phyloP scores from a whole-genome alignment of 1,284 basidiomycete genomes.

The Phylloboletellus chloephorus region DNA sequence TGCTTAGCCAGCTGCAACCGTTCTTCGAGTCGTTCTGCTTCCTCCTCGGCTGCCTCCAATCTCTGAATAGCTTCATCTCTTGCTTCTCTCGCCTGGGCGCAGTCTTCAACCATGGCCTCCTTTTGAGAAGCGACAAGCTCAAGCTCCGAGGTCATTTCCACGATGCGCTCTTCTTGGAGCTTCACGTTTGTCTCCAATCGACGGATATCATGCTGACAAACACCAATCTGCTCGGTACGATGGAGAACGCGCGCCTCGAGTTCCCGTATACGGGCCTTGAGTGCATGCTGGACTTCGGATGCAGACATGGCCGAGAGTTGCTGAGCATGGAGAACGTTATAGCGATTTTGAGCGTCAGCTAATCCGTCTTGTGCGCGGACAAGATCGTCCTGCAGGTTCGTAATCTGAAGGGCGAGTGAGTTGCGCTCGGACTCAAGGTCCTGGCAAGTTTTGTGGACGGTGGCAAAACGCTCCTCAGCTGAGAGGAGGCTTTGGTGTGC shows the following conservation, averaged over 20 bases:
- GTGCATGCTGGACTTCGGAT: conserved; percentile 46
- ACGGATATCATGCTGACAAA: conserved; percentile 69
- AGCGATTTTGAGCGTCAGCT: conserved; percentile 49
- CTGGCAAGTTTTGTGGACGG: conserved; percentile 41
- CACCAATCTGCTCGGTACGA: conserved; percentile 62
- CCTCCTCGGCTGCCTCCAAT: conserved; percentile 41
- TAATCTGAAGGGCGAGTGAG: conserved; percentile 54
- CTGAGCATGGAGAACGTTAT: conserved; percentile 54
- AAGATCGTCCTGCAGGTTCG: conserved; percentile 57
- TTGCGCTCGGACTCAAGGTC: conserved; percentile 57
- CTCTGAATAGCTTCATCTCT: conserved; percentile 53
- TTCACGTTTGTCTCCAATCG: conserved; percentile 65
- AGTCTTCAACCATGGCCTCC: conserved; percentile 75
- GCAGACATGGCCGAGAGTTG: conserved; percentile 58
- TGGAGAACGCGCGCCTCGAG: conserved; percentile 57
- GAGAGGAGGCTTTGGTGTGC: conserved; percentile 26
- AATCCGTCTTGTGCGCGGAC: conserved; percentile 47
- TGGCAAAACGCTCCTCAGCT: conserved; percentile 32
- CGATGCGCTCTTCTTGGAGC: conserved; percentile 65
- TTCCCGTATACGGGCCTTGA: conserved; percentile 58
- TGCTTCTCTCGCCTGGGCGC: conserved; percentile 63
- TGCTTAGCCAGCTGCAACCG: conserved; percentile 22
- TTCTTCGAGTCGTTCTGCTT: conserved; percentile 53
- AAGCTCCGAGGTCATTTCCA: conserved; percentile 60
- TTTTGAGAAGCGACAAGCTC: conserved; percentile 61